A percentile compares a stretch with the other conserved stretches of the same genome.
Conservation (phyloP, 2,329 filamentous ascomycete genomes). For the Aspergillaceae sp. region DNA sequence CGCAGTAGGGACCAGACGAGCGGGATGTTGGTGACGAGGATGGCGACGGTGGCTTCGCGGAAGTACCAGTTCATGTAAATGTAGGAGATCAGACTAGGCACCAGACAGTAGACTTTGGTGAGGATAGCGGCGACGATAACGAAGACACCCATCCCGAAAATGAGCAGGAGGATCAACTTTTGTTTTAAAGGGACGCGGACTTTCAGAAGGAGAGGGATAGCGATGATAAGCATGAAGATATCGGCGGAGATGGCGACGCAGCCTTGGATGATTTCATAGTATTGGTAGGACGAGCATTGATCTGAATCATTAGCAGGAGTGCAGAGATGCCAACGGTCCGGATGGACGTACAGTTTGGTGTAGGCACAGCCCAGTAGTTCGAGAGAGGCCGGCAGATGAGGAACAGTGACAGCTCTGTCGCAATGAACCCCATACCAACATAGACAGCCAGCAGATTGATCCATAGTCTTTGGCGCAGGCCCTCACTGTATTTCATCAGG, state of each 20-base stretch:
- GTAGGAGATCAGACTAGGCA: conserved; percentile 33
- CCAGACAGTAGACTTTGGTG: conserved; percentile 42
- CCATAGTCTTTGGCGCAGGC: conserved; percentile 26
- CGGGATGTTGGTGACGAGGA: conserved; percentile 45
- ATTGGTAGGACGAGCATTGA: conserved; percentile 38
- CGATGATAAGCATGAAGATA: conserved; percentile 35
- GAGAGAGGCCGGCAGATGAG: conserved; percentile 44
- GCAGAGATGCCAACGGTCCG: no score
- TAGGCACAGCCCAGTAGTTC: conserved; percentile 46
- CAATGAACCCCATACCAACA: conserved; percentile 39
- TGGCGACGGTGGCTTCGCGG: conserved; percentile 37
- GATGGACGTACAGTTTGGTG: conserved; percentile 21
- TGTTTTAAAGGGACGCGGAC: conserved; percentile 34
- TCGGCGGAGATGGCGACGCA: conserved; percentile 40
- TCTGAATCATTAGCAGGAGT: conserved; percentile 9
- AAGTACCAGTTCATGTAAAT: conserved; percentile 43
- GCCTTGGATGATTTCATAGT: conserved; percentile 40
- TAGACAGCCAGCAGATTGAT: conserved; percentile 35
- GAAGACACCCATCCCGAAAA: conserved; percentile 40
- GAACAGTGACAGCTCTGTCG: conserved; percentile 43
- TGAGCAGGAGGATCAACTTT: conserved; percentile 34
- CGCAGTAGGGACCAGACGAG: conserved; percentile 45
- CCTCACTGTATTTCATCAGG: conserved; percentile 15
- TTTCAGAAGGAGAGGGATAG: conserved; percentile 35
- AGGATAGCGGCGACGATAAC: conserved; percentile 43